A percentile compares a stretch with the other conserved stretches of the same genome.
phyloP scores from a whole-genome alignment of 129 eudicot species.

The Artemisia annua region DNA sequence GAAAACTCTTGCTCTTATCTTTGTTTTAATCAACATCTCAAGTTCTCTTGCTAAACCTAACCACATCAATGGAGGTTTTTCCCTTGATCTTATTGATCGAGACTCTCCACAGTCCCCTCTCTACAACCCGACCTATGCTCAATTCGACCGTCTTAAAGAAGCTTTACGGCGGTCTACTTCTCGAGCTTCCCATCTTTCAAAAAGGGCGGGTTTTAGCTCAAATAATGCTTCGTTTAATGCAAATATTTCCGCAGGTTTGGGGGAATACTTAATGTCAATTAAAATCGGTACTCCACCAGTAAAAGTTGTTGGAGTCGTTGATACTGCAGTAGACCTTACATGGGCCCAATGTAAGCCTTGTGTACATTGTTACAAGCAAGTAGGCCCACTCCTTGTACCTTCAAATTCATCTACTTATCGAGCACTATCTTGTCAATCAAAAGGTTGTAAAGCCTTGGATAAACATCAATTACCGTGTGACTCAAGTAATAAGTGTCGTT shows the following conservation, averaged over 20 bases:
- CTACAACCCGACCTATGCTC: conserved; percentile 34
- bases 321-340: conserved; percentile 66
- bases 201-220: neutral
- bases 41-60: conserved; percentile 15
- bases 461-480: neutral
- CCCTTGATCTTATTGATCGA: conserved; percentile 47
- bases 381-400: conserved; percentile 46
- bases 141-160: conserved; percentile 24
- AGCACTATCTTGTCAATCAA: conserved; percentile 36
- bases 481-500: conserved; percentile 27
- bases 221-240: conserved; percentile 1
- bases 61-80: conserved; percentile 30
- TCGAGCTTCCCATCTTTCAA: conserved; percentile 22
- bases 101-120: conserved; percentile 59
- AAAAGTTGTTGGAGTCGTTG: conserved; percentile 41
- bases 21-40: conserved; percentile 8
- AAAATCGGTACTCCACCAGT: conserved; percentile 64
- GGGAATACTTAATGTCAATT: conserved; percentile 57
- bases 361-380: conserved; percentile 49
- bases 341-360: conserved; percentile 80
- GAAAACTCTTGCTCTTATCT: conserved; percentile 11
- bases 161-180: conserved; percentile 41
- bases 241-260: conserved; percentile 9
- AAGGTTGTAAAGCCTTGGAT: conserved; percentile 27
- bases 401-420: conserved; percentile 39